A percentile compares a stretch with the other conserved stretches of the same genome.
phyloP scores from a whole-genome alignment of 2,329 filamentous ascomycete species.

The Aspergillus chevalieri region DNA sequence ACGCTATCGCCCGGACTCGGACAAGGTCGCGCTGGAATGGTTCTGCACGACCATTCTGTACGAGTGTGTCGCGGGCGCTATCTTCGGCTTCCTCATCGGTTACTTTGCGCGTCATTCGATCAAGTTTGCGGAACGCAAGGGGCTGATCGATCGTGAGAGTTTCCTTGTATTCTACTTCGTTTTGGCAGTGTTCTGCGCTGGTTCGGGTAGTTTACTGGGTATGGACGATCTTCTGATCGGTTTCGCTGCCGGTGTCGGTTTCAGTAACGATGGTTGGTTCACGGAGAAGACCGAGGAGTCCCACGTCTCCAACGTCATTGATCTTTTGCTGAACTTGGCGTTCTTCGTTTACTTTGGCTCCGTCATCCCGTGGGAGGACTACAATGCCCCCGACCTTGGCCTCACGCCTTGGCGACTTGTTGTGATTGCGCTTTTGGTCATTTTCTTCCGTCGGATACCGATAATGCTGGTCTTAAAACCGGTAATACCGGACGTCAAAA shows the following conservation, averaged over 20 bases:
- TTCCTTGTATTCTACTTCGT: constrained; percentile 99
- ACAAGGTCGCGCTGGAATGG: constrained; percentile 73
- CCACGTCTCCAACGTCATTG: constrained; percentile 98
- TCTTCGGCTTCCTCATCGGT: constrained; percentile 81
- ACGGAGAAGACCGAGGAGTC: constrained; percentile 97
- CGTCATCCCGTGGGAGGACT: constrained; percentile 93
- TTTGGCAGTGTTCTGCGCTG: constrained; percentile 88
- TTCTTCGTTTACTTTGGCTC: constrained; percentile 98
- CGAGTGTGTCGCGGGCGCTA: constrained; percentile 86
- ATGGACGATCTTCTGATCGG: constrained; percentile 91
- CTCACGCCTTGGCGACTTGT: constrained; percentile 81
- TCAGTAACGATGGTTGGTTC: constrained; percentile 99
- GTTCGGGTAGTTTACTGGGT: constrained; percentile 83
- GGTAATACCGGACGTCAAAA: constrained; percentile 92
- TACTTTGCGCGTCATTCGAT: constrained; percentile 89
- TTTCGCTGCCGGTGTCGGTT: constrained; percentile 93
- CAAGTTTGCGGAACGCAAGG: constrained; percentile 74
- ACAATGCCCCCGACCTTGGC: constrained; percentile 68
- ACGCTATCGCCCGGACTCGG: constrained; percentile 64
- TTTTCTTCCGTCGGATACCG: constrained; percentile 92
- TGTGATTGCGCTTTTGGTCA: constrained; percentile 88
- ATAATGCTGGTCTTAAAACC: constrained; percentile 90
- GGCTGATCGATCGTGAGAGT: constrained; percentile 90
- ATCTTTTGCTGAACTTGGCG: constrained; percentile 89
- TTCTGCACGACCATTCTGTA: constrained; percentile 86